Conservation (phyloP, 805 yeast genomes). For the Isabelozyma gotoi region DNA sequence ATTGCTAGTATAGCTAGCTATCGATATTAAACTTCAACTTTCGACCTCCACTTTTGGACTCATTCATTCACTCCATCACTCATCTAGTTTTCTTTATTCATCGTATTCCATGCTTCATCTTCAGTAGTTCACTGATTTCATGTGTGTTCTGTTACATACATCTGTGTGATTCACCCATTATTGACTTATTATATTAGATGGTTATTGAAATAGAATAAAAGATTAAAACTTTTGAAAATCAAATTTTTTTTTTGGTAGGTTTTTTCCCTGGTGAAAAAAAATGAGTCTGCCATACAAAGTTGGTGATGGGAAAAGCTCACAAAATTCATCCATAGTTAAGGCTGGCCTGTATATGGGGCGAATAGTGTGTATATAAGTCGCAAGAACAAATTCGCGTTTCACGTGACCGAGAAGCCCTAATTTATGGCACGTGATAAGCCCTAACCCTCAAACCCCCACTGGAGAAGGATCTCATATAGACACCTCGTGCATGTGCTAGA, state of each 20-base stretch:
- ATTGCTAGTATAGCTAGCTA: too few species aligned
- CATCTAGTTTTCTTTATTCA: too few species aligned
- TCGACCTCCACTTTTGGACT: too few species aligned
- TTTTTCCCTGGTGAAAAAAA: conserved; percentile 2
- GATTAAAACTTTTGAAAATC: neutral
- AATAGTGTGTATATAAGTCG: neutral
- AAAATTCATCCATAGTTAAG: neutral
- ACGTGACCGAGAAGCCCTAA: neutral
- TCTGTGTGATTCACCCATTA: conserved; percentile 97
- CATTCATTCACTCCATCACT: too few species aligned
- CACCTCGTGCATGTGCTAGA: too few species aligned
- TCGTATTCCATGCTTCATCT: too few species aligned
- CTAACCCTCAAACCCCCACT: too few species aligned
- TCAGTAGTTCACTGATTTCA: neutral
- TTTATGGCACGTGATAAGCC: neutral
- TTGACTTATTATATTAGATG: conserved; percentile 18
- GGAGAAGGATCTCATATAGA: too few species aligned
- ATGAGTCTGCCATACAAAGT: neutral
- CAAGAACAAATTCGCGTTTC: neutral
- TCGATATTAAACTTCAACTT: too few species aligned
- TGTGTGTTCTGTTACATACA: conserved; percentile 63
- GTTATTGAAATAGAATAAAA: neutral
- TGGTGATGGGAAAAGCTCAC: neutral
- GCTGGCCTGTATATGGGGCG: neutral
- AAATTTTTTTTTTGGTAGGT: conserved; percentile 1